Evolutionary conservation across 345 rosid genomes (phyloP), one percentile per base, ranked within the genome.

Genomic region (Camelina neglecta): DNA sequence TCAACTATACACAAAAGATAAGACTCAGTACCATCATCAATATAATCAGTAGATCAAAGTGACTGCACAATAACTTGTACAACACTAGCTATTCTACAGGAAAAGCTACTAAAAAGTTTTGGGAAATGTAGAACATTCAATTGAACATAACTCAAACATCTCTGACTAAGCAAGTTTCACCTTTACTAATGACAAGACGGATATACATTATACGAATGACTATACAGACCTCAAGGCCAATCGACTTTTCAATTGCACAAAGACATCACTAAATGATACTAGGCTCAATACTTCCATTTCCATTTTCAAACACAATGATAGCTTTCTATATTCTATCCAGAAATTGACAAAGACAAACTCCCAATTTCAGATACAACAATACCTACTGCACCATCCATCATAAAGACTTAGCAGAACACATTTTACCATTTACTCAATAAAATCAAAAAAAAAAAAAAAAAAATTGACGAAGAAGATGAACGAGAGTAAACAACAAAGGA

Each of bases 1-100:
- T 94, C 98, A 67, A 90, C 98, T 92, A 83, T 13, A 73, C 53
- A 33, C 35, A 26, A 78, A 2, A 42, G 6, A 12, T 15, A 23
- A 12, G 11, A 35, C 39, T 11, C 59, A 72, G 8, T 8, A 55
- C 11, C 64, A 29, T 11, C n/a, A 59, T 35, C 10, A 48, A 33
- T 2, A 11, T 21, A 24, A 57, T 23, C 64, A 73, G 7, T 11
- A 53, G 26, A 60, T 10, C 55, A 62, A 13, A 49, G 5, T 2
- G 3, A 48, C 5, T 15, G 2, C 36, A 35, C 24, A 6, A 13
- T 1, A 59, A 21, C 16, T 45, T 0, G 50, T 36, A 72, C 56
- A 53, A 59, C 0, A 24, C 59, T 48, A 38, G 24, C 29, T 21
- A 35, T 2, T 9, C 15, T 33, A 56, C 31, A 47, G 20, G 38